Conservation (phyloP, 2,329 filamentous ascomycete species). For the Pseudogymnoascus sp. region DNA sequence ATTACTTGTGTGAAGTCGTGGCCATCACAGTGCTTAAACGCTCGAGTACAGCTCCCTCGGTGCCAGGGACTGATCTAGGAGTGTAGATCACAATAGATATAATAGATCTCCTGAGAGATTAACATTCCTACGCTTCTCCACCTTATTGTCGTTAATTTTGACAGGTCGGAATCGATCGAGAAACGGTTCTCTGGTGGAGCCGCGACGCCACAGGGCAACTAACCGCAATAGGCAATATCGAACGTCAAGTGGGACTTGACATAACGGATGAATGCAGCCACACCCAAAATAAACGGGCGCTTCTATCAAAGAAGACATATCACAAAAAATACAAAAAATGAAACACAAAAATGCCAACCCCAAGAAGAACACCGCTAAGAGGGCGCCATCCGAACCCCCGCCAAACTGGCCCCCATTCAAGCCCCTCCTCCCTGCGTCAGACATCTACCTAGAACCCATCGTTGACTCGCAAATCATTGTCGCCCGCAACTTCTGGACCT, state of each 20-base stretch:
- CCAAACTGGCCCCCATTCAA: slow-evolving; percentile 55
- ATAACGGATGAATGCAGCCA: not conserved
- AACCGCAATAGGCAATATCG: not conserved
- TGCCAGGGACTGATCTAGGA: not conserved
- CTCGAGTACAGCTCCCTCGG: not conserved
- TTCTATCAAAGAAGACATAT: not conserved
- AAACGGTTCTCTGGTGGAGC: not conserved
- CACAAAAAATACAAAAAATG: not conserved
- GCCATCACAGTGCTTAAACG: not conserved
- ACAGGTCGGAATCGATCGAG: not conserved
- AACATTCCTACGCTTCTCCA: not conserved
- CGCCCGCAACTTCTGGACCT: slow-evolving; percentile 53
- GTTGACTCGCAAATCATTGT: slow-evolving; percentile 54
- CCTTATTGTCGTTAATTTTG: not conserved
- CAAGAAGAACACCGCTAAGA: not conserved
- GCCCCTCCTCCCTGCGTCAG: slow-evolving; percentile 44
- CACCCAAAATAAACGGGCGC: not conserved
- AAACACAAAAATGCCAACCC: slow-evolving; percentile 5
- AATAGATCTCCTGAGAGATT: not conserved
- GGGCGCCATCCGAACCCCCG: slow-evolving; percentile 13
- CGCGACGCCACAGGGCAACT: not conserved
- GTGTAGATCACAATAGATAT: not conserved
- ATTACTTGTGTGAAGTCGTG: not conserved
- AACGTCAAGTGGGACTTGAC: slow-evolving; percentile 1
- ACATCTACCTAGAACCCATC: slow-evolving; percentile 45